Percentiles rank a stretch among this genome's conserved stretches.
phyloP scores from a whole-genome alignment of 2,329 filamentous ascomycete genomes.

The Purpureocillium takamizusanense region DNA sequence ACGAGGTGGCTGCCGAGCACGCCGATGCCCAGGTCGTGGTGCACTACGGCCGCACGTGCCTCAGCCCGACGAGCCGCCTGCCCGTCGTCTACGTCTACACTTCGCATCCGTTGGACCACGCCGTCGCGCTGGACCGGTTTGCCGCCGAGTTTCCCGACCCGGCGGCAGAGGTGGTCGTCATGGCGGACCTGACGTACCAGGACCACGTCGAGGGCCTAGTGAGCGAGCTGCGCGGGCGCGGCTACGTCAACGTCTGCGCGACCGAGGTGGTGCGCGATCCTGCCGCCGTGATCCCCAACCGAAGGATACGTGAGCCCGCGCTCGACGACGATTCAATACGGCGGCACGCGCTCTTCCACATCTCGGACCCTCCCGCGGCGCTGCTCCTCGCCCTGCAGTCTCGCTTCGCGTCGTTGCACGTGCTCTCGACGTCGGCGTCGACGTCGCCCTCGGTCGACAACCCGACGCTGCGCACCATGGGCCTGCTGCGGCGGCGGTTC shows the following conservation, averaged over 20 bases:
- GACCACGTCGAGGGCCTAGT: conserved; percentile 59
- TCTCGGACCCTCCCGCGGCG: conserved; percentile 70
- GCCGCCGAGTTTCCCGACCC: conserved; percentile 57
- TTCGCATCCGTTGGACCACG: conserved; percentile 55
- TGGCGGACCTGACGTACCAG: conserved; percentile 84
- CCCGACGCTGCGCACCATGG: conserved; percentile 34
- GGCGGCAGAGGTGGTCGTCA: conserved; percentile 60
- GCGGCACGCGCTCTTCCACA: conserved; percentile 72
- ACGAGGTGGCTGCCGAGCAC: conserved; percentile 94
- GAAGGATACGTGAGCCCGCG: conserved; percentile 45
- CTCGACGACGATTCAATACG: conserved; percentile 39
- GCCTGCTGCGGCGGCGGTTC: conserved; percentile 73
- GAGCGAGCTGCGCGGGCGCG: conserved; percentile 42
- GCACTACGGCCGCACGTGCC: conserved; percentile 86
- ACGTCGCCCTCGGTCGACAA: conserved; percentile 41
- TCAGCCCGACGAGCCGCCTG: conserved; percentile 79
- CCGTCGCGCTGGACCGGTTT: conserved; percentile 50
- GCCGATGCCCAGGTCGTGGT: conserved; percentile 84
- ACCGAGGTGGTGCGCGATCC: conserved; percentile 73
- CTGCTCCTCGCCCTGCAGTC: conserved; percentile 82
- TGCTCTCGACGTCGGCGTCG: conserved; percentile 59
- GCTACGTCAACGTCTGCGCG: conserved; percentile 62
- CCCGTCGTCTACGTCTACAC: conserved; percentile 92
- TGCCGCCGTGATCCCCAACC: conserved; percentile 73
- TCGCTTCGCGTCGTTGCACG: conserved; percentile 68